A percentile compares a stretch with the other conserved stretches of the same genome.
These are phyloP conservation scores for Fusarium chuoi DNA, from an alignment of 2,329 filamentous ascomycete species.

Conservation along the genomic window DNA sequence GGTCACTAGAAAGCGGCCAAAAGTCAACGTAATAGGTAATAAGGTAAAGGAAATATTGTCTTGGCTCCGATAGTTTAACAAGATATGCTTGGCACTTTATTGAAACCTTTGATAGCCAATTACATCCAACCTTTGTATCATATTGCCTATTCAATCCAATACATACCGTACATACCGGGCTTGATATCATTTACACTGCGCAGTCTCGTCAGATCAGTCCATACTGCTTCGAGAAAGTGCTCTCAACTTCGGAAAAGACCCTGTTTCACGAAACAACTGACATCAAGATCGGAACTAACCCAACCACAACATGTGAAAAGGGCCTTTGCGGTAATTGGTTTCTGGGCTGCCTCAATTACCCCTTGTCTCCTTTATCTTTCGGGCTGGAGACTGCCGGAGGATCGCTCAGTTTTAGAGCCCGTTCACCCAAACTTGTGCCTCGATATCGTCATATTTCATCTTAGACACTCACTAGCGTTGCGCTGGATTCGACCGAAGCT, in stretches of 20 bases:
- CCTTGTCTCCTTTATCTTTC: constrained; percentile 20
- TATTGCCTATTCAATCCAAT: background rate
- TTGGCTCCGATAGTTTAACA: background rate
- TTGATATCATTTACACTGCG: background rate
- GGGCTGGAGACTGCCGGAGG: constrained; percentile 25
- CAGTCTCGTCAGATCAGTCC: constrained; percentile 5
- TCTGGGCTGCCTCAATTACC: constrained; percentile 2
- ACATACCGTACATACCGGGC: background rate
- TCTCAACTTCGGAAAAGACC: constrained; percentile 10
- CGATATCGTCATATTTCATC: constrained; percentile 43
- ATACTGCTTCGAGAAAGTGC: constrained; percentile 6
- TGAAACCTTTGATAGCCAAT: background rate
- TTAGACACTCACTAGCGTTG: constrained; percentile 39
- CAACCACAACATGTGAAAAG: constrained; percentile 11
- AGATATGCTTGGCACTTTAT: background rate
- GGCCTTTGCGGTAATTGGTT: constrained; percentile 5
- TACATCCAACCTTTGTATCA: background rate
- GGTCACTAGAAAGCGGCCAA: background rate
- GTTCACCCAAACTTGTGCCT: constrained; percentile 24
- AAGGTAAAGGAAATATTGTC: background rate
- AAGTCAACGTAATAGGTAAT: background rate
- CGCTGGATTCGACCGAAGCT: constrained; percentile 32
- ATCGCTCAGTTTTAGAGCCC: constrained; percentile 14
- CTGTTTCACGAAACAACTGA: constrained; percentile 31
- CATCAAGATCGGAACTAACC: constrained; percentile 26